Evolutionary conservation across 2,329 filamentous ascomycete species (phyloP).

Genomic region (Gaeumannomyces sp.): DNA sequence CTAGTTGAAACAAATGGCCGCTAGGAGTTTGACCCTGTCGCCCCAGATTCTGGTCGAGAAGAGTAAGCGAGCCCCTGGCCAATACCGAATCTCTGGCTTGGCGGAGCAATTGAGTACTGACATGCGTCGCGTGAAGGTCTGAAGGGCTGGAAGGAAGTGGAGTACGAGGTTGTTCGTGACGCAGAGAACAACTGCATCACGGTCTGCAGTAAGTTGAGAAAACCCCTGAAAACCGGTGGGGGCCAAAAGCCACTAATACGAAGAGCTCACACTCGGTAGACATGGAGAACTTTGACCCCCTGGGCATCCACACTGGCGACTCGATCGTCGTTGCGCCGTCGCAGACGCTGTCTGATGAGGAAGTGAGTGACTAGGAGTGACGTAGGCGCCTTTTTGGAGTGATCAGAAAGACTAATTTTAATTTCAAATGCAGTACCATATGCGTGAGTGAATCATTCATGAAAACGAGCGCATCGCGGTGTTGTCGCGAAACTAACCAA

Average conservation of each 20-base stretch:
- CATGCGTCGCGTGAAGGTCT: neutral
- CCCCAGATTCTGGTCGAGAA: conserved; percentile 98
- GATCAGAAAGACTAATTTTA: neutral
- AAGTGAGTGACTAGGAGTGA: conserved; percentile 31
- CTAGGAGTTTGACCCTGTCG: conserved; percentile 84
- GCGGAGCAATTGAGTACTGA: neutral
- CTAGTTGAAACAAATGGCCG: conserved; percentile 58
- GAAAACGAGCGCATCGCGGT: neutral
- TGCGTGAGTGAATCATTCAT: conserved; percentile 42
- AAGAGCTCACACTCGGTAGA: conserved; percentile 28
- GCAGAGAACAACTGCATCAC: conserved; percentile 97
- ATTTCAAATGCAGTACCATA: conserved; percentile 61
- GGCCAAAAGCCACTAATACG: conserved; percentile 3
- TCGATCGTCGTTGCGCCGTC: conserved; percentile 97
- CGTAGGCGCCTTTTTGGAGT: neutral
- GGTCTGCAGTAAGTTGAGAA: conserved; percentile 58
- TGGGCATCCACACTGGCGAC: conserved; percentile 96
- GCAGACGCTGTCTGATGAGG: conserved; percentile 92
- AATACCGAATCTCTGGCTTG: neutral
- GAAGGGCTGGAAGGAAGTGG: conserved; percentile 63
- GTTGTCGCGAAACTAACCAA: neutral
- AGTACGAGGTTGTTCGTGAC: conserved; percentile 97
- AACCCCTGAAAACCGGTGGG: neutral
- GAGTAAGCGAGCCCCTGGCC: conserved; percentile 15
- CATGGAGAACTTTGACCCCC: conserved; percentile 99